phyloP scores from a whole-genome alignment of 768 basidiomycete species.

The Suillus subluteus region DNA sequence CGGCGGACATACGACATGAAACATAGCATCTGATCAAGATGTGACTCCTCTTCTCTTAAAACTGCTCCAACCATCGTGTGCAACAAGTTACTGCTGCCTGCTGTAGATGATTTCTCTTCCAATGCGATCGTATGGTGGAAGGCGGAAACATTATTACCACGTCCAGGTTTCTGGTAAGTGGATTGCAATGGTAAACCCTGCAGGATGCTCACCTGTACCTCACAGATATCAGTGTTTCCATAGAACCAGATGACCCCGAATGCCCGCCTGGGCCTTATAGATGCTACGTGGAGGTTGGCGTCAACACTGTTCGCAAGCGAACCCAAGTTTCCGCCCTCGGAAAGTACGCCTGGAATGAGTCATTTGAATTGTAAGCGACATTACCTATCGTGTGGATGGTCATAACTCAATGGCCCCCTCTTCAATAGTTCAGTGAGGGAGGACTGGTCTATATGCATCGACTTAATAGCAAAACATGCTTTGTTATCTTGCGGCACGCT shows the following conservation, averaged over 20 bases:
- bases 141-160: background rate
- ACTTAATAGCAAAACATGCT: background rate
- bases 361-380: conserved; percentile 5
- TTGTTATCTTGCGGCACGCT: background rate
- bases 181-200: background rate
- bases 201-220: background rate
- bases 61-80: background rate
- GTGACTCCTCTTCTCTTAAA: background rate
- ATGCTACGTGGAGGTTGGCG: conserved; percentile 5
- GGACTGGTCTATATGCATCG: conserved; percentile 7
- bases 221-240: background rate
- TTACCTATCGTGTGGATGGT: background rate
- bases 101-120: background rate
- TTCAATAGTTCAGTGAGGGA: conserved; percentile 5
- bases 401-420: background rate
- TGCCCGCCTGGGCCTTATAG: background rate
- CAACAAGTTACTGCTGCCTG: background rate
- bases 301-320: conserved; percentile 1
- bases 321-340: background rate
- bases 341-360: conserved; percentile 6
- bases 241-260: background rate
- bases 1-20: background rate
- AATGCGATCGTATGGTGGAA: conserved; percentile 2
- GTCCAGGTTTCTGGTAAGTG: conserved; percentile 4
- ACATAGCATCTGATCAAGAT: background rate